Base-by-base conservation (phyloP, 345 rosid genomes). In the Aurinia saxatilis region DNA sequence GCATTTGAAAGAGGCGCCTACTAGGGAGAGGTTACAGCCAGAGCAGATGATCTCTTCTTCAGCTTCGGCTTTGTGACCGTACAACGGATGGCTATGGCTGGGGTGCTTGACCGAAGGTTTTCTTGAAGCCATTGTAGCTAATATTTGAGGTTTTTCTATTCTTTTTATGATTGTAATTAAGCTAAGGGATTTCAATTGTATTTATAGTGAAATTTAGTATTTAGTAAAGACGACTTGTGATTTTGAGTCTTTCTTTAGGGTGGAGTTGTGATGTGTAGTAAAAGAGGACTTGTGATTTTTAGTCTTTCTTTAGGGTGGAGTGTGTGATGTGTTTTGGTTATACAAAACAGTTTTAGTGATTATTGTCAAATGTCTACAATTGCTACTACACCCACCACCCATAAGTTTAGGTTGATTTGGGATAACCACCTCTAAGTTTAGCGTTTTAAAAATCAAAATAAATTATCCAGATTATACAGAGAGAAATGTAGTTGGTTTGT, bases 1-100 rank as follows among this genome's bases (percentile, higher is more conserved):
- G 70, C 75, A 71, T 50, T 71, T 71, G 45, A 64, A 71, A n/a
- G 75, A 23, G 40, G 49, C 54, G 0, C 75, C 75, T 41, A 57
- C 13, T 0, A 71, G 75, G 65, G 64, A 60, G 16, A 57, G 37
- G 12, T 64, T 70, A 2, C 75, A 71, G 6, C 75, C 75, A 6
- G 65, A 57, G 54, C 70, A 71, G 2, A 64, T 64, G 54, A 64
- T 64, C 29, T 57, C 75, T 41, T 71, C 70, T 41, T 71, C 75
- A 10, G 2, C 65, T 56, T 41, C 39, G 14, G 70, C 59, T 42
- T 71, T 71, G 75, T 63, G 65, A 12, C 39, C 13, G 0, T 70
- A 55, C 65, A 71, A 41, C 14, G 75, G 75, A 57, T 71, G 70
- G 54, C 8, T 71, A 11, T 71, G 75, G 35, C 70, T 64, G 1